Percentiles rank a stretch among this genome's conserved stretches.
Conservation (phyloP, 495 filamentous ascomycete genomes). For the Aspergillus sclerotiicarbonarius region DNA sequence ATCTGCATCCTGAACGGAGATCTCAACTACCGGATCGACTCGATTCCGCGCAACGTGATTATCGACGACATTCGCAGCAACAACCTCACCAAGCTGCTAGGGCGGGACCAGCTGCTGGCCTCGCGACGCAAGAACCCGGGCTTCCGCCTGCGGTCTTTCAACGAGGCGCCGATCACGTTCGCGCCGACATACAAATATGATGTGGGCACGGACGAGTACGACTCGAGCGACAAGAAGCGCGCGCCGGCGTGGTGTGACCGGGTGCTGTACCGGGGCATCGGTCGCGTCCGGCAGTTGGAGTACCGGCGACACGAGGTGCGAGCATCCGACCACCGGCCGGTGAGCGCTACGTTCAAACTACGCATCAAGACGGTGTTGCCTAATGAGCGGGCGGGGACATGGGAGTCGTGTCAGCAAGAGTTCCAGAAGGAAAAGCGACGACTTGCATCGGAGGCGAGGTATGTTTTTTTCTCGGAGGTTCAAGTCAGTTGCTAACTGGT, state of each 20-base stretch:
- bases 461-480: constrained; percentile 17
- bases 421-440: constrained; percentile 68
- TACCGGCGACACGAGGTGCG: constrained; percentile 86
- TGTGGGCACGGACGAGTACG: constrained; percentile 89
- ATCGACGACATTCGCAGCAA: constrained; percentile 75
- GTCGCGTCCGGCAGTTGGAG: constrained; percentile 79
- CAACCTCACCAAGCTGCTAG: constrained; percentile 86
- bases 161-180: constrained; percentile 83
- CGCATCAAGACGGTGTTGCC: constrained; percentile 75
- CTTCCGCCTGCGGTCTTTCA: constrained; percentile 82
- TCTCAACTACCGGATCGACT: constrained; percentile 96
- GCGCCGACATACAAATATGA: constrained; percentile 98
- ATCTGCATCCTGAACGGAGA: constrained; percentile 95
- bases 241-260: constrained; percentile 98
- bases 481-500: constrained; percentile 2
- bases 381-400: constrained; percentile 59
- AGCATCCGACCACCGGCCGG: constrained; percentile 89
- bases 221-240: constrained; percentile 90
- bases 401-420: constrained; percentile 67
- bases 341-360: constrained; percentile 78
- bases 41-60: constrained; percentile 89
- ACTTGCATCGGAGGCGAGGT: constrained; percentile 63
- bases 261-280: constrained; percentile 78
- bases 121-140: constrained; percentile 82
- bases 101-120: constrained; percentile 89